Evolutionary conservation across 305 asterid genomes (phyloP).

Genomic region (Withania somnifera): DNA sequence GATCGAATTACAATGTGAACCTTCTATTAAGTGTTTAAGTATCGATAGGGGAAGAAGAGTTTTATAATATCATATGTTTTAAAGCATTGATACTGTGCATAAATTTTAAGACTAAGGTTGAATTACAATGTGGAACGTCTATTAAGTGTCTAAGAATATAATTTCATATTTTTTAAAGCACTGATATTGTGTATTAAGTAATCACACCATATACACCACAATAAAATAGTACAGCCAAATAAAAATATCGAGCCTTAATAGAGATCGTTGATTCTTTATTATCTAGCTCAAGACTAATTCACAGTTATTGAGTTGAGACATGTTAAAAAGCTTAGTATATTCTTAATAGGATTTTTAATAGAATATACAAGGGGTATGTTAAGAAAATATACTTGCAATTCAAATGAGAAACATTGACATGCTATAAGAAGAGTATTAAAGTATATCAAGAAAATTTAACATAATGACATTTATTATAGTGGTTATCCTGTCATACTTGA

Average conservation of each 20-base stretch:
- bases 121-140: not conserved
- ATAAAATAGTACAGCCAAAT: not conserved
- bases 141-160: not conserved
- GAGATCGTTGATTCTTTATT: constrained; percentile 1
- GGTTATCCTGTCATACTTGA: too few relatives aligned
- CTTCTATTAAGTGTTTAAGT: too few relatives aligned
- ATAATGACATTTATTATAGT: not conserved
- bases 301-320: not conserved
- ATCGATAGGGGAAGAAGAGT: too few relatives aligned
- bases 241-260: not conserved
- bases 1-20: too few relatives aligned
- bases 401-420: not conserved
- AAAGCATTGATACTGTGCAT: too few relatives aligned
- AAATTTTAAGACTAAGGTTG: not conserved
- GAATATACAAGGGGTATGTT: not conserved
- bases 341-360: constrained; percentile 2
- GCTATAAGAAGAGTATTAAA: not conserved
- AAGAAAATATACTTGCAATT: too few relatives aligned
- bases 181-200: not conserved
- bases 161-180: not conserved
- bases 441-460: not conserved
- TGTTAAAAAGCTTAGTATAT: not conserved
- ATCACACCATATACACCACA: not conserved
- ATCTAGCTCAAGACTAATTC: not conserved
- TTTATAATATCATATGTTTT: too few relatives aligned